phyloP scores from a whole-genome alignment of 345 rosid species.

The Eucalyptus erythrocorys region DNA sequence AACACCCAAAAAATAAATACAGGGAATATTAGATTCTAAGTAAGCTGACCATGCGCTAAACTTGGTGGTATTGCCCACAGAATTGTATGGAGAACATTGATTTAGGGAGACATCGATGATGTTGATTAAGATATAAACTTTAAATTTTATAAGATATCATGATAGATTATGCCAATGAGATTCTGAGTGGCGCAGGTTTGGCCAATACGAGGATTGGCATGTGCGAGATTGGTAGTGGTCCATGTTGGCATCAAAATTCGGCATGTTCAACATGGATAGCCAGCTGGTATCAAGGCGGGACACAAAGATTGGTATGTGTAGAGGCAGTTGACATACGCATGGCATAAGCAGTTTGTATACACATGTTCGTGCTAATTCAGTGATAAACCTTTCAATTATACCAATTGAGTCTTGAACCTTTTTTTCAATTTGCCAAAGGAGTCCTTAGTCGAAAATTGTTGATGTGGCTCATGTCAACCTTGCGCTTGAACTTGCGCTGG shows the following conservation, averaged over 20 bases:
- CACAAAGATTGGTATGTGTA: not conserved
- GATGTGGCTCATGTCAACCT: not conserved
- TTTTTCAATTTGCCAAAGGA: not conserved
- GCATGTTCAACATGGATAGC: not conserved
- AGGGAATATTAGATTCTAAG: not conserved
- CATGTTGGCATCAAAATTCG: not conserved
- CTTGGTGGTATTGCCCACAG: not conserved
- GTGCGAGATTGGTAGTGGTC: not conserved
- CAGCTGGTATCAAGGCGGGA: not conserved
- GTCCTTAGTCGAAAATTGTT: not conserved
- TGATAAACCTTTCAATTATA: not conserved
- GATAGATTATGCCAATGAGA: not conserved
- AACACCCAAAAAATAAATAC: not conserved
- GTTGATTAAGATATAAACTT: not conserved
- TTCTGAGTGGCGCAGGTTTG: not conserved
- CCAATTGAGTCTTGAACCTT: not conserved
- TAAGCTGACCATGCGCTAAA: not conserved
- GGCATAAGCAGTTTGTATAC: not conserved
- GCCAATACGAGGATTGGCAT: not conserved
- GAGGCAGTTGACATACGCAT: not conserved
- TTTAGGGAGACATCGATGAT: not conserved
- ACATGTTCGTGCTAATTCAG: accelerated
- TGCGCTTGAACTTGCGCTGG: too few relatives aligned
- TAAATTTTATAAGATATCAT: not conserved
- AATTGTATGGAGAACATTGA: not conserved